A percentile compares a stretch with the other conserved stretches of the same genome.
Conservation (phyloP, 2,329 filamentous ascomycete genomes). For the Mariannaea sp. region DNA sequence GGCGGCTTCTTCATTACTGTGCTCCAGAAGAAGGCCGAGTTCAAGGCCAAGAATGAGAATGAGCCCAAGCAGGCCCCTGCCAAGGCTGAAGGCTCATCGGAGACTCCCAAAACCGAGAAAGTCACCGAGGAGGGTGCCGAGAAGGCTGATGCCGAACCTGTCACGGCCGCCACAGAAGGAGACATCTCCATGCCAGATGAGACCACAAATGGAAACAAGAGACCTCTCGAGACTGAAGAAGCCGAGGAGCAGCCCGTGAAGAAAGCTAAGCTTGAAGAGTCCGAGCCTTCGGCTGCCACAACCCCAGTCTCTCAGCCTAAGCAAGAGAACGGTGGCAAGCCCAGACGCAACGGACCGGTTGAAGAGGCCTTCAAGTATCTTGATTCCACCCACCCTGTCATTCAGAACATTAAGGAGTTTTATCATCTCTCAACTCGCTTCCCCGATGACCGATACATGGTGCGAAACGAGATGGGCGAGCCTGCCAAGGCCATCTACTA, state of each 20-base stretch:
- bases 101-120: conserved; percentile 25
- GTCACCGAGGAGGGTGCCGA: conserved; percentile 20
- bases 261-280: conserved; percentile 54
- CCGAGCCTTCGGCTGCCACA: conserved; percentile 23
- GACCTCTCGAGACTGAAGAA: conserved; percentile 44
- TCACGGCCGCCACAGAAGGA: conserved; percentile 26
- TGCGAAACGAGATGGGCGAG: conserved; percentile 86
- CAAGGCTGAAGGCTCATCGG: conserved; percentile 23
- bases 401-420: conserved; percentile 78
- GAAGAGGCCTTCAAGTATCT: conserved; percentile 98
- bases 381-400: conserved; percentile 71
- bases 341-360: conserved; percentile 57
- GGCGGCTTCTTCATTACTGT: conserved; percentile 98
- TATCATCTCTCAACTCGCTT: conserved; percentile 85
- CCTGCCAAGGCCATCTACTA: conserved; percentile 97
- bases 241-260: conserved; percentile 50
- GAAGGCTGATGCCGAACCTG: conserved; percentile 33
- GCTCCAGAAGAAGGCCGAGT: conserved; percentile 87
- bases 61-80: conserved; percentile 47
- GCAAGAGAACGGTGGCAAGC: conserved; percentile 40
- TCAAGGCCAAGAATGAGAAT: conserved; percentile 75
- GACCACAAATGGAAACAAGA: conserved; percentile 42
- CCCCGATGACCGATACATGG: conserved; percentile 90
- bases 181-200: conserved; percentile 41
- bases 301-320: conserved; percentile 34